These are phyloP conservation scores for Nicotiana undulata DNA, from an alignment of 257 asterid species.

Conservation along the genomic window DNA sequence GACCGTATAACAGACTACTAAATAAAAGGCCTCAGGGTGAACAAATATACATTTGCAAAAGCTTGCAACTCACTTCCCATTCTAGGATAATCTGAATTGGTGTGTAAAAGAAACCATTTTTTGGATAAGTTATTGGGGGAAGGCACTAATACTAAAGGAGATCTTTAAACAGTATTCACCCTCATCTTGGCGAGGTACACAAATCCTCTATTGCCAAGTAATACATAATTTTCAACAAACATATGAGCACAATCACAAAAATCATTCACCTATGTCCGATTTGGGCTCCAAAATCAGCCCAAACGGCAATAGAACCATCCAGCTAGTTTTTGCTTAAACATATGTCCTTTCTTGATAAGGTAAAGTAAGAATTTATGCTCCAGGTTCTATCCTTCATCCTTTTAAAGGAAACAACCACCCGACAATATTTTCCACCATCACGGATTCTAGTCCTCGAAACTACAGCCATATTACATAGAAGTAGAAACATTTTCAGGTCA, in stretches of 20 bases:
- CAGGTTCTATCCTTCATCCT: not conserved
- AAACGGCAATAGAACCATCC: not conserved
- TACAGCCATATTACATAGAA: not conserved
- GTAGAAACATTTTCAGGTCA: not conserved
- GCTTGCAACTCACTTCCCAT: not conserved
- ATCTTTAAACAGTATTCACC: not conserved
- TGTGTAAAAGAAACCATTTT: not conserved
- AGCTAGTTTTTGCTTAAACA: not conserved
- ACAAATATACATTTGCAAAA: not conserved
- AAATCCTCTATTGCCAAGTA: not conserved
- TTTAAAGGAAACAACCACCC: not conserved
- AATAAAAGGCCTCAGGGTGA: not conserved
- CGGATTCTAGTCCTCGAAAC: not conserved
- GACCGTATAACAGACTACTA: not conserved
- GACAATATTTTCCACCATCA: not conserved
- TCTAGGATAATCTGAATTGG: not conserved
- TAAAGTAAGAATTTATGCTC: not conserved
- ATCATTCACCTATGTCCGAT: not conserved
- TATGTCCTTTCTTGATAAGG: not conserved
- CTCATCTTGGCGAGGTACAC: not conserved
- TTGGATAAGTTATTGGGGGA: not conserved
- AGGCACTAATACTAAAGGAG: not conserved
- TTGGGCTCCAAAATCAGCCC: not conserved
- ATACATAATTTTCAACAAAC: too few species aligned
- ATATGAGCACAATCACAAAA: too few species aligned